phyloP scores from a whole-genome alignment of 108 stramenopile genomes.

The Tribonema minus region DNA sequence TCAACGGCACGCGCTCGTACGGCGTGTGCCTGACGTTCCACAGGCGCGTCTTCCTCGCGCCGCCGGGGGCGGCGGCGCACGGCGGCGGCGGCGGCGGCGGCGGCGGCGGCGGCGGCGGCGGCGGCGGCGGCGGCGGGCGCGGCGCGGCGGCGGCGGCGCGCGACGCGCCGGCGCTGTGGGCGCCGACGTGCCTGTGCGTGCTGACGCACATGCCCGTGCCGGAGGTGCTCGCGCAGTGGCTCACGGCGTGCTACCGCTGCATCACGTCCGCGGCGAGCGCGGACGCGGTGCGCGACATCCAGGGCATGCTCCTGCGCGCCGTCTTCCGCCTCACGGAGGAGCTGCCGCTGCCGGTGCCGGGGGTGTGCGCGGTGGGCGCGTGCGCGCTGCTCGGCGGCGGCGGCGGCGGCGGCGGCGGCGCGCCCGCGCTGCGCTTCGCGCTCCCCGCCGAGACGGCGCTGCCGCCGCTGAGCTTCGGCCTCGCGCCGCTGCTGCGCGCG shows the following conservation, averaged over 20 bases:
- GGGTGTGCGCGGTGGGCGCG: conserved; percentile 2
- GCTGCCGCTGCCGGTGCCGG: conserved; percentile 17
- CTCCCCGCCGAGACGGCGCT: conserved; percentile 11
- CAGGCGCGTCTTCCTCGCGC: background rate
- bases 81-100: background rate
- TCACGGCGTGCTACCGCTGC: conserved; percentile 28
- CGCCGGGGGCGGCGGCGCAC: background rate
- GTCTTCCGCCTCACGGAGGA: background rate
- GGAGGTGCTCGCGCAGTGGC: conserved; percentile 35
- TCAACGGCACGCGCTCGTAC: conserved; percentile 22
- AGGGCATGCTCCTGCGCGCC: too few species aligned
- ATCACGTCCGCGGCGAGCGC: conserved; percentile 5
- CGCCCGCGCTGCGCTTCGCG: background rate
- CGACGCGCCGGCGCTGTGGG: conserved; percentile 28
- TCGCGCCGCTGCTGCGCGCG: conserved; percentile 11
- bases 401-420: background rate
- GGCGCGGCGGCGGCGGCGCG: background rate
- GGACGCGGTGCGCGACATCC: background rate
- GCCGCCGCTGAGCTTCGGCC: conserved; percentile 16
- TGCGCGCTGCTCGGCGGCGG: too few species aligned
- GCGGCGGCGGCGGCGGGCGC: background rate
- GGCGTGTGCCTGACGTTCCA: conserved; percentile 42
- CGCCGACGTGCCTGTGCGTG: conserved; percentile 36
- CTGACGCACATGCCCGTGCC: conserved; percentile 39
- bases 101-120: background rate